phyloP scores from a whole-genome alignment of 2,329 filamentous ascomycete genomes.

The Xylariaceae sp. region DNA sequence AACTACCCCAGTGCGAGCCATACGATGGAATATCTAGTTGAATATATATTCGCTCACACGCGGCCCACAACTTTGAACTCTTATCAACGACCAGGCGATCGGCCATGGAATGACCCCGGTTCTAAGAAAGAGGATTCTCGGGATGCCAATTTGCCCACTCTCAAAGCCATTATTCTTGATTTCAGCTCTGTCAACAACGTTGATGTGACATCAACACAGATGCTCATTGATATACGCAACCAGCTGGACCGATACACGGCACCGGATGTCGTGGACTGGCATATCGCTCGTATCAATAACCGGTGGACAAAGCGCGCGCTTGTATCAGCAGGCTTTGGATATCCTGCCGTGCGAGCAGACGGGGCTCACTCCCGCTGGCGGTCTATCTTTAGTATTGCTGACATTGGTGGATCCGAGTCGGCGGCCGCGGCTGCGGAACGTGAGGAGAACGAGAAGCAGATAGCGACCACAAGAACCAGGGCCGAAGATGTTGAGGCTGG shows the following conservation, averaged over 20 bases:
- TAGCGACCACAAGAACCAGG: slow-evolving; percentile 16
- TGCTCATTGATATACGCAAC: slow-evolving; percentile 89
- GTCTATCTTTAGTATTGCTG: slow-evolving; percentile 90
- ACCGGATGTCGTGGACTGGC: slow-evolving; percentile 85
- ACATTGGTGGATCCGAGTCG: slow-evolving; percentile 67
- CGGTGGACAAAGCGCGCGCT: slow-evolving; percentile 92
- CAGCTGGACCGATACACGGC: slow-evolving; percentile 81
- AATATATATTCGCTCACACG: slow-evolving; percentile 64
- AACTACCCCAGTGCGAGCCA: slow-evolving; percentile 93
- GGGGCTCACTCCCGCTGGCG: slow-evolving; percentile 68
- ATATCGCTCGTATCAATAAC: slow-evolving; percentile 90
- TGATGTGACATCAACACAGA: slow-evolving; percentile 87
- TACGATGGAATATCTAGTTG: slow-evolving; percentile 73
- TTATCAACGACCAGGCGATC: slow-evolving; percentile 64
- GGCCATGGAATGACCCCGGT: slow-evolving; percentile 93
- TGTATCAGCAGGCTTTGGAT: slow-evolving; percentile 81
- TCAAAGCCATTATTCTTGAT: slow-evolving; percentile 89
- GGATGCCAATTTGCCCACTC: slow-evolving; percentile 53
- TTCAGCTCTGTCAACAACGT: slow-evolving; percentile 92
- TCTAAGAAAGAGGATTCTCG: slow-evolving; percentile 50
- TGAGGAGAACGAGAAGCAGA: slow-evolving; percentile 51
- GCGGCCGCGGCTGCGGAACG: slow-evolving; percentile 65
- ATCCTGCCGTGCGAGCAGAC: slow-evolving; percentile 55
- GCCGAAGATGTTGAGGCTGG: slow-evolving; percentile 19
- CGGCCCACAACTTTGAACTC: slow-evolving; percentile 67